Percentiles rank a stretch among this genome's conserved stretches.
phyloP scores from a whole-genome alignment of 805 yeast species.

The Maudiozyma barnettii region DNA sequence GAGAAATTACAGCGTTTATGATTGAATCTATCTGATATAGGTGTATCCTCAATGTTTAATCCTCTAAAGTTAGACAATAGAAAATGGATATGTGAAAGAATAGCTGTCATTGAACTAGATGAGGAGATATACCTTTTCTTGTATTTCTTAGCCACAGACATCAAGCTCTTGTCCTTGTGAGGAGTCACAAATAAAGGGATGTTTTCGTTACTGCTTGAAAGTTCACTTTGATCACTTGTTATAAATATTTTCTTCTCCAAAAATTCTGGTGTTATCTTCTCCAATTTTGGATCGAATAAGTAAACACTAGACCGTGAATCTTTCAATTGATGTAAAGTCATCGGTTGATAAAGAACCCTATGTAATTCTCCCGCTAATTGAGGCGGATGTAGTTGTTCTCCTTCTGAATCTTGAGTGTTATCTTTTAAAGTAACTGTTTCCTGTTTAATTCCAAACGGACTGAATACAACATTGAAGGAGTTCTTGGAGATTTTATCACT shows the following conservation, averaged over 20 bases:
- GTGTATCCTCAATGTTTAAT: constrained; percentile 33
- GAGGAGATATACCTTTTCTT: constrained; percentile 51
- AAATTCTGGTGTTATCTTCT: constrained; percentile 38
- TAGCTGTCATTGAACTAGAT: constrained; percentile 78
- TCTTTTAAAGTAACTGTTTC: constrained; percentile 7
- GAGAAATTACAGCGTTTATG: constrained; percentile 32
- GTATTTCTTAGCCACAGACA: constrained; percentile 35
- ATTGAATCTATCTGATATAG: constrained; percentile 38
- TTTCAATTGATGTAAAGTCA: constrained; percentile 61
- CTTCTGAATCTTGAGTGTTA: neutral
- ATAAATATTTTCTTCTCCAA: constrained; percentile 7
- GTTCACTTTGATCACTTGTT: neutral
- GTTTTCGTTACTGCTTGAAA: neutral
- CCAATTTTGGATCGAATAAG: constrained; percentile 57
- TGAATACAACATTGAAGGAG: constrained; percentile 3
- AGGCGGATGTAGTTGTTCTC: constrained; percentile 32
- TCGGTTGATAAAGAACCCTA: constrained; percentile 64
- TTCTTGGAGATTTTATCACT: neutral
- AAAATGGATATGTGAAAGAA: constrained; percentile 65
- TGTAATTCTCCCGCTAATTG: constrained; percentile 56
- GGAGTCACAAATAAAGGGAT: constrained; percentile 48
- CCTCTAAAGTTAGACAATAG: constrained; percentile 54
- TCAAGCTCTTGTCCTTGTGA: constrained; percentile 49
- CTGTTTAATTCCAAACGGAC: constrained; percentile 7
- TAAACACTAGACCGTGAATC: constrained; percentile 70